Conservation (phyloP, 2,329 filamentous ascomycete species). For the Xylariales sp. region DNA sequence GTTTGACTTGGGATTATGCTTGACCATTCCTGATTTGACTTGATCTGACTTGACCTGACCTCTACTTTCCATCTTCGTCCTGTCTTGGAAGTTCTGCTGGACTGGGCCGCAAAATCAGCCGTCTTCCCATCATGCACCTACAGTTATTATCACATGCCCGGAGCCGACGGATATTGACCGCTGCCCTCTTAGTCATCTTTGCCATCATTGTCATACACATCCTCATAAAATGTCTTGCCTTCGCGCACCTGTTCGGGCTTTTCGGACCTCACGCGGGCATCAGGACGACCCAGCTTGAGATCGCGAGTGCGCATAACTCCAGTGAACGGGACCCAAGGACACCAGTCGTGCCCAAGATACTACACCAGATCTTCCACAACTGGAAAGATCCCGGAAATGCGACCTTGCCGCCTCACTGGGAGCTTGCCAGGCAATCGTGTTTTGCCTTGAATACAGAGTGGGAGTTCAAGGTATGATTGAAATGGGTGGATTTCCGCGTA, state of each 20-base stretch:
- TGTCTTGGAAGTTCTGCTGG: no score
- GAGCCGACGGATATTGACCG: no score
- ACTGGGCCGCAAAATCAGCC: no score
- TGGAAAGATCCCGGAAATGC: slow-evolving; percentile 19
- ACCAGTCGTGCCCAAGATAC: slow-evolving; percentile 23
- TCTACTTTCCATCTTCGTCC: no score
- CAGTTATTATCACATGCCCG: no score
- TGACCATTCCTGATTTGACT: no score
- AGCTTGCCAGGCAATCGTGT: slow-evolving; percentile 20
- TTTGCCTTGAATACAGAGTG: slow-evolving; percentile 19
- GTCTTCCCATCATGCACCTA: no score
- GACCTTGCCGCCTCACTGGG: slow-evolving; percentile 22
- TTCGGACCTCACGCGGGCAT: slow-evolving; percentile 12
- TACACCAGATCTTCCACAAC: slow-evolving; percentile 28
- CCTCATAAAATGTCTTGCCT: neutral
- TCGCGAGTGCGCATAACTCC: slow-evolving; percentile 11
- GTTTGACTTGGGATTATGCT: no score
- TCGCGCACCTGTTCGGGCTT: slow-evolving; percentile 10
- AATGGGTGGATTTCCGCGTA: no score
- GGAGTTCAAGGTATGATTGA: slow-evolving; percentile 23
- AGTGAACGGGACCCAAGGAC: slow-evolving; percentile 1
- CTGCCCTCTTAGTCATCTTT: no score
- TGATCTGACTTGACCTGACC: no score
- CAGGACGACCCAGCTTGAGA: slow-evolving; percentile 11
- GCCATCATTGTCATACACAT: neutral